Evolutionary conservation across 306 rosid genomes (phyloP).

Genomic region (Inga leiocalycina): DNA sequence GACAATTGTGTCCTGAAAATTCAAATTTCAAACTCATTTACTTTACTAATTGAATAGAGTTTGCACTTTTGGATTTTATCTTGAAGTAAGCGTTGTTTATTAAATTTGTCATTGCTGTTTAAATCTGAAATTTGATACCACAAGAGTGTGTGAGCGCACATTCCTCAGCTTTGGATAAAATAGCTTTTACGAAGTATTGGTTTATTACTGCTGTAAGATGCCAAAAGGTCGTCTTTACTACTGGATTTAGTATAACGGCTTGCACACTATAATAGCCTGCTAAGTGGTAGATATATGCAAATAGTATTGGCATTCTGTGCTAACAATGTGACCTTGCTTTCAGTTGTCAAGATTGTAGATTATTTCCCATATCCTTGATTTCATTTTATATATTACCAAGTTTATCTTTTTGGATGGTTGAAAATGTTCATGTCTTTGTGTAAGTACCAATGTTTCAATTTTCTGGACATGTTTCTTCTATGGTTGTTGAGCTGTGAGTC

Average conservation of each 20-base stretch:
- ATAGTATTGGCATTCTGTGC: slow-evolving; percentile 9
- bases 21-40: not conserved
- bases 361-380: slow-evolving; percentile 1
- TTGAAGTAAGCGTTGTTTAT: not conserved
- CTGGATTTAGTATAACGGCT: not conserved
- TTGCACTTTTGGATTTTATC: not conserved
- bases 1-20: not conserved
- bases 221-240: slow-evolving; percentile 6
- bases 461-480: slow-evolving; percentile 6
- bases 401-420: not conserved
- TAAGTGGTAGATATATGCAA: not conserved
- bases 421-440: not conserved
- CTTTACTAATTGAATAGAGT: not conserved
- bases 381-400: not conserved
- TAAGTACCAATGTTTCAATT: not conserved
- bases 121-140: not conserved
- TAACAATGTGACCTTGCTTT: slow-evolving; percentile 21
- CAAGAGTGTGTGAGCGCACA: not conserved
- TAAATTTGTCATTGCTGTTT: not conserved
- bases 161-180: not conserved
- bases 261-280: not conserved
- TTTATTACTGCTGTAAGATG: slow-evolving; percentile 10
- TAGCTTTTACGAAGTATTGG: not conserved
- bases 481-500: slow-evolving; percentile 20
- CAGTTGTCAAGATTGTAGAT: not conserved